phyloP scores from a whole-genome alignment of 2,329 filamentous ascomycete genomes.

The Paracoccidioides lutzii region DNA sequence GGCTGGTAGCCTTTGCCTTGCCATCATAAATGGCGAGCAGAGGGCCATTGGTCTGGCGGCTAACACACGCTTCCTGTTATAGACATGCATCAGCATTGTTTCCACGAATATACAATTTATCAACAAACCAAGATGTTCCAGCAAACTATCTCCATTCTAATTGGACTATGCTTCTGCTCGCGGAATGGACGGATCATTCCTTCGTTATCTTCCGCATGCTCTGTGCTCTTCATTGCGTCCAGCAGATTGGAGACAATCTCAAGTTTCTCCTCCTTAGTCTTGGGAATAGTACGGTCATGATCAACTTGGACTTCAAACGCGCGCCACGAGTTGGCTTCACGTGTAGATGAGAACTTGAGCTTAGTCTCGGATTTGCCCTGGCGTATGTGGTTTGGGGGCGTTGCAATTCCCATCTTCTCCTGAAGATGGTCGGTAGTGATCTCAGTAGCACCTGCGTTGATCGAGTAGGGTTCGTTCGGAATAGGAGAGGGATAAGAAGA shows the following conservation, averaged over 20 bases:
- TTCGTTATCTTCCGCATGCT: slow-evolving; percentile 19
- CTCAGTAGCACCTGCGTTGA: background rate
- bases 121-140: slow-evolving; percentile 22
- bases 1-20: slow-evolving; percentile 13
- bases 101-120: background rate
- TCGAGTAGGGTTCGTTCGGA: background rate
- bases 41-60: slow-evolving; percentile 16
- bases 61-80: slow-evolving; percentile 15
- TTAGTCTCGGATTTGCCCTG: background rate
- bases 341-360: slow-evolving; percentile 10
- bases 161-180: slow-evolving; percentile 14
- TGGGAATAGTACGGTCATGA: slow-evolving; percentile 19
- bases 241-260: slow-evolving; percentile 20
- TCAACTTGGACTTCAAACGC: slow-evolving; percentile 1
- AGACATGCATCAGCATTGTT: slow-evolving; percentile 1
- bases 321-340: slow-evolving; percentile 12
- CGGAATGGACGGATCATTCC: slow-evolving; percentile 22
- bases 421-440: too few species aligned
- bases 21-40: slow-evolving; percentile 15
- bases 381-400: background rate
- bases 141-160: slow-evolving; percentile 19
- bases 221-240: slow-evolving; percentile 21
- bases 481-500: background rate
- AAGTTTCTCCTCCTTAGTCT: slow-evolving; percentile 10
- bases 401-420: background rate